Conservation (phyloP, 2,329 filamentous ascomycete genomes). For the Colletotrichum spaethianum region DNA sequence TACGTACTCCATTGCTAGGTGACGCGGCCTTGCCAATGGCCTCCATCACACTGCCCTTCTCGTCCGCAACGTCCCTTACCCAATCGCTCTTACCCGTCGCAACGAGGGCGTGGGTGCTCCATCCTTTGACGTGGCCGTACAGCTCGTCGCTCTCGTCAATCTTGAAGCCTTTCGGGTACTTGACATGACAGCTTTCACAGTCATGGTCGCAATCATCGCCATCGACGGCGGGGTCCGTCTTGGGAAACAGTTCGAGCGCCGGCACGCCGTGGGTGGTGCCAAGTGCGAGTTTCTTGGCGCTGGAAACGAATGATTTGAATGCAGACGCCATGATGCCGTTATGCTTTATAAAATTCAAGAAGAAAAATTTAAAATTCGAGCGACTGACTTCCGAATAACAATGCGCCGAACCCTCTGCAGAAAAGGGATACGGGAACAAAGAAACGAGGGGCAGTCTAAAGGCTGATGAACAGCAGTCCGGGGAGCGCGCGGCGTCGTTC, state of each 20-base stretch:
- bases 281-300: constrained; percentile 54
- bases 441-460: constrained; percentile 4
- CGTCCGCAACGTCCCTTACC: constrained; percentile 89
- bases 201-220: constrained; percentile 92
- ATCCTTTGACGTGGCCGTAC: constrained; percentile 88
- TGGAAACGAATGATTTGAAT: constrained; percentile 56
- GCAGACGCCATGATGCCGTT: constrained; percentile 56
- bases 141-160: constrained; percentile 84
- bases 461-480: constrained; percentile 1
- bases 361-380: not conserved
- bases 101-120: constrained; percentile 90
- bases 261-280: constrained; percentile 45
- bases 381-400: not conserved
- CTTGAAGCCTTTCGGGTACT: constrained; percentile 80
- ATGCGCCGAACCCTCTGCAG: not conserved
- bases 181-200: constrained; percentile 84
- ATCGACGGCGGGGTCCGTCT: constrained; percentile 81
- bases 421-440: not conserved
- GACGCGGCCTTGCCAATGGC: constrained; percentile 73
- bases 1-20: constrained; percentile 77
- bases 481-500: constrained; percentile 5
- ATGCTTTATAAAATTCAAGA: constrained; percentile 41
- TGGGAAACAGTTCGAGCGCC: constrained; percentile 74
- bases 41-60: constrained; percentile 88
- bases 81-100: constrained; percentile 98